Conservation (phyloP, 257 asterid genomes). For the Perilla frutescens region DNA sequence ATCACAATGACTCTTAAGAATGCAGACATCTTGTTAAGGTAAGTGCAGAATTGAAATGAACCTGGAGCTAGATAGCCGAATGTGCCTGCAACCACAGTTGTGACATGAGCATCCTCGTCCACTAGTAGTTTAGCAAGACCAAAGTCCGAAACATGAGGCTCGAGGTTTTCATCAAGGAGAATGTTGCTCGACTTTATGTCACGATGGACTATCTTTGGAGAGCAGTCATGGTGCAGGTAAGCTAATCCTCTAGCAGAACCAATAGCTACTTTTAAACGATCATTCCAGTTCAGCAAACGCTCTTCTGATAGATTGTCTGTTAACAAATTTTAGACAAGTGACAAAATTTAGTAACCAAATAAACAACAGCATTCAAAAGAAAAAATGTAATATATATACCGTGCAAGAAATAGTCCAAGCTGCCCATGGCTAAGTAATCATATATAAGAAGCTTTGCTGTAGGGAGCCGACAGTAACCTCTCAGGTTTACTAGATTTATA, state of each 20-base stretch:
- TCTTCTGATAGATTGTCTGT: conserved; percentile 57
- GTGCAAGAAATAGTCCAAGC: conserved; percentile 86
- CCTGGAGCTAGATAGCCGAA: conserved; percentile 99
- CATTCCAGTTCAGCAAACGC: conserved; percentile 70
- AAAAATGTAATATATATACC: conserved; percentile 49
- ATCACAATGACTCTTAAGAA: too few species aligned
- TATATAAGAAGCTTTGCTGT: conserved; percentile 88
- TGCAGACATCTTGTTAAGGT: not conserved
- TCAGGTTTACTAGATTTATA: conserved; percentile 83
- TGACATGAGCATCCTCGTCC: conserved; percentile 93
- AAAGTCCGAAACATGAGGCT: conserved; percentile 92
- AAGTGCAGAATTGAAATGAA: conserved; percentile 26
- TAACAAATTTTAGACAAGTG: conserved; percentile 4
- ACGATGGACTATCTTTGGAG: conserved; percentile 86
- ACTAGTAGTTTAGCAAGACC: conserved; percentile 96
- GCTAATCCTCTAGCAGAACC: conserved; percentile 98
- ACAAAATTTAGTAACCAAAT: not conserved
- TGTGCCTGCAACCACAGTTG: conserved; percentile 98
- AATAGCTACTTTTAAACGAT: conserved; percentile 79
- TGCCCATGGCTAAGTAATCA: conserved; percentile 90
- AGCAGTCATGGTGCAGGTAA: conserved; percentile 91
- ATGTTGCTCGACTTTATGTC: conserved; percentile 94
- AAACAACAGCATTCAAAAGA: not conserved
- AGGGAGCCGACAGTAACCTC: conserved; percentile 96
- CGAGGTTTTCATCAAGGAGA: conserved; percentile 90